Base-by-base conservation (phyloP, 345 rosid species). In the Aethionema arabicum region DNA sequence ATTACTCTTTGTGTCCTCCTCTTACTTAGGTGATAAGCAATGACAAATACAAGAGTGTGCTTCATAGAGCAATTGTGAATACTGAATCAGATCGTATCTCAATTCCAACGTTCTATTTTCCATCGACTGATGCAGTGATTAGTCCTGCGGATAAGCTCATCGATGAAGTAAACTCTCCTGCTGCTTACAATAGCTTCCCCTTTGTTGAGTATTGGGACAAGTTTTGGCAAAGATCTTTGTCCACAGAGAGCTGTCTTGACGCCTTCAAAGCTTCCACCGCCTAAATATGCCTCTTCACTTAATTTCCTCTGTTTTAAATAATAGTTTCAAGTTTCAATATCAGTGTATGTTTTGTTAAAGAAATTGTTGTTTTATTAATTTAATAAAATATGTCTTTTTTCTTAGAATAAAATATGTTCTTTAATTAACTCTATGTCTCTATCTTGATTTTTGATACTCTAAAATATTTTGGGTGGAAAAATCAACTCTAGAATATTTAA, bases 171-270 rank as follows among this genome's bases (percentile, higher is more conserved):
- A 56, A 49, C 4, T 56, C 77, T 58, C 81, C 77, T 4, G 54
- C 82, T 21, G 43, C 70, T 15, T 86, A 78, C 59, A 69, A 40
- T 35, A 65, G 32, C 52, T 82, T 63, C 35, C 43, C 69, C 0
- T 86, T 79, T 53, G 76, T 59, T 2, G 96, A 91, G 8, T 91
- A 73, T 50, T 83, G 77, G 39, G 75, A 72, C 8, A 78, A 75
- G 52, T 85, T 85, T 68, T 85, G 88, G 90, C 74, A 77, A 63
- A 77, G 65, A 41, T 84, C 78, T 14, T 86, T 90, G 7, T 50
- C 63, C 4, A 77, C 74, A 21, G 81, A 79, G 9, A 72, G 80
- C 43, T 84, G 86, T 74, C 72, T 90, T 32, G 89, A 87, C 56
- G 49, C 59, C 63, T 85, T 87, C 81, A 85, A 80, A 68, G 39